Evolutionary conservation across 805 yeast species (phyloP).

Genomic region (Candida fluviatilis): DNA sequence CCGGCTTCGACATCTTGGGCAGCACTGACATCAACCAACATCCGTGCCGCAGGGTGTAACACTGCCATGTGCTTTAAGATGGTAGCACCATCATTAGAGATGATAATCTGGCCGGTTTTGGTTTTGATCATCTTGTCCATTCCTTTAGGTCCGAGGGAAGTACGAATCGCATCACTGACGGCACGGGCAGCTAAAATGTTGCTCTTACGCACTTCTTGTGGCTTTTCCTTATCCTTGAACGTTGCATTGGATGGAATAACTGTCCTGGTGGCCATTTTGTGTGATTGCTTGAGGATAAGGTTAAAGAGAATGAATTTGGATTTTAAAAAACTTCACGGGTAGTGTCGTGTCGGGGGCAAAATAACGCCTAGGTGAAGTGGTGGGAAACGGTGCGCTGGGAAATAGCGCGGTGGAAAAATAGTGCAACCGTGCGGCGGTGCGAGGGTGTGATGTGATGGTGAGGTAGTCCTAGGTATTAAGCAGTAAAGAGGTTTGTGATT

Average conservation of each 20-base stretch:
- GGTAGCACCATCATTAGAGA: slow-evolving; percentile 98
- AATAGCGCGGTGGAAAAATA: too few species aligned
- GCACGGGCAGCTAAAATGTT: slow-evolving; percentile 92
- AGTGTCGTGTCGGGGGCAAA: neutral
- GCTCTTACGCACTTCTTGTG: slow-evolving; percentile 86
- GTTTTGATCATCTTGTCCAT: slow-evolving; percentile 99
- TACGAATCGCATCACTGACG: slow-evolving; percentile 91
- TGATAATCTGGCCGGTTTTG: slow-evolving; percentile 84
- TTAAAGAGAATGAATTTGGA: neutral
- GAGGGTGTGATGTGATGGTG: too few species aligned
- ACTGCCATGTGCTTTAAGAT: slow-evolving; percentile 97
- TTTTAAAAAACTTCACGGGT: neutral
- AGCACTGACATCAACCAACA: slow-evolving; percentile 92
- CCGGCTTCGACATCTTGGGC: slow-evolving; percentile 99
- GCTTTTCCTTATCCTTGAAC: slow-evolving; percentile 90
- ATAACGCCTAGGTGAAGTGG: too few species aligned
- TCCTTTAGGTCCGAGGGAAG: slow-evolving; percentile 97
- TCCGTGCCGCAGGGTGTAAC: slow-evolving; percentile 96
- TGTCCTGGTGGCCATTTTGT: slow-evolving; percentile 8
- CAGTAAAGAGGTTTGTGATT: too few species aligned
- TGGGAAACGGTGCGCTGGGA: too few species aligned
- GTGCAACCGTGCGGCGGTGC: too few species aligned
- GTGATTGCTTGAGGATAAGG: too few species aligned
- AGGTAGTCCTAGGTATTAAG: too few species aligned
- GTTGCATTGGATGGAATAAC: slow-evolving; percentile 68